Evolutionary conservation across 2,329 filamentous ascomycete species (phyloP), one percentile per base, ranked within the genome.

Genomic region (Biscogniauxia mediterranea): DNA sequence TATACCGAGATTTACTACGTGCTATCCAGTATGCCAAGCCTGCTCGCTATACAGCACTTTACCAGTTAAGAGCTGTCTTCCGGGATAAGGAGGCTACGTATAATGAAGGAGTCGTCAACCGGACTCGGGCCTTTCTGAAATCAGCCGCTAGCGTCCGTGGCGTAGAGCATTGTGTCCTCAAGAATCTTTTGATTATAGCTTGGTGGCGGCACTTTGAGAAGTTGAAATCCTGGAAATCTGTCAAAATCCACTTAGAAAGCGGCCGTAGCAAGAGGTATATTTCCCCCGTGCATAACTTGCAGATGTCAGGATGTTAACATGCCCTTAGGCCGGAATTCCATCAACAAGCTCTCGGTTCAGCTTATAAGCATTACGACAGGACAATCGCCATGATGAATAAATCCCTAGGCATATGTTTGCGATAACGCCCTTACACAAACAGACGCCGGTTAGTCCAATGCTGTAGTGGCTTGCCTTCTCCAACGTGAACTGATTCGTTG

Each of bases 381-480:
- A 91, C 88, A 7, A 73, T 93, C 54, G 81, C 80, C 19, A 90
- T 90, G 89, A 78, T 93, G 58, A 93, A 93, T 70, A 85, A 89
- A 71, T 87, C 82, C 6, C 88, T 93, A 87, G 84, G 84, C 0
- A 71, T 91, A 51, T 90, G 88, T 70, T 72, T 89, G 61, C 81
- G 84, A 61, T 85, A 67, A 55, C 73, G 52, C 25, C 53, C 25
- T 54, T 53, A 26, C 32, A 42, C 42, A 61, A 52, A 50, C 50
- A 54, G 49, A n/a, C 53, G 57, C 56, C 26, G 42, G 60, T 55
- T 55, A 53, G 55, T 54, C 52, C 46, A 42, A 54, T 53, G 23
- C 13, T 15, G 23, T 17, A 20, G 42, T 52, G n/a, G 26, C 46
- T 57, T 54, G 42, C 57, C 54, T 23, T 56, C 55, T 25, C 58